Percentiles rank a stretch among this genome's conserved stretches.
These are phyloP conservation scores for Aspergillus bridgeri DNA, from an alignment of 495 filamentous ascomycete genomes.

Conservation along the genomic window DNA sequence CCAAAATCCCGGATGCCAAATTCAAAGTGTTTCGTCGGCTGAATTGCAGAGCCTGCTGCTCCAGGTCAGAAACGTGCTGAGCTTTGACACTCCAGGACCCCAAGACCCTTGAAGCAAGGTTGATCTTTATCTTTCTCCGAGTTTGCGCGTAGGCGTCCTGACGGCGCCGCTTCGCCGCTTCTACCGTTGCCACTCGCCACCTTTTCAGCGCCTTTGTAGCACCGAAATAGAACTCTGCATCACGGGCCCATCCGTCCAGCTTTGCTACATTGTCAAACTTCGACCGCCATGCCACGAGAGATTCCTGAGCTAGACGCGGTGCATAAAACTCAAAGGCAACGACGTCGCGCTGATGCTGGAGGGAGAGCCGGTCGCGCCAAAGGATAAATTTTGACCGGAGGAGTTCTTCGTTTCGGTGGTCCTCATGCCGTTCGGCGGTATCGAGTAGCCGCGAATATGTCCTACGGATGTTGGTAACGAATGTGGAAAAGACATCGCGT, in stretches of 20 bases:
- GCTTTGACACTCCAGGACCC: constrained; percentile 45
- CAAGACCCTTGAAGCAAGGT: constrained; percentile 47
- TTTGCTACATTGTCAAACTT: constrained; percentile 44
- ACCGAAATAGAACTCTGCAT: constrained; percentile 59
- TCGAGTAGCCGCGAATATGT: constrained; percentile 38
- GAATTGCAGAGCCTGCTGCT: constrained; percentile 42
- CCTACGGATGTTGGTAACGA: constrained; percentile 38
- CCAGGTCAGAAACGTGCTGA: constrained; percentile 34
- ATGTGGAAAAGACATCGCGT: constrained; percentile 39
- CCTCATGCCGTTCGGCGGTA: constrained; percentile 36
- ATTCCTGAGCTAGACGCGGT: constrained; percentile 46
- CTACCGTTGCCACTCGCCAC: constrained; percentile 52
- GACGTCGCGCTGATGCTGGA: constrained; percentile 45
- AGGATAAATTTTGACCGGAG: constrained; percentile 35
- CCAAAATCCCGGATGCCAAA: constrained; percentile 37
- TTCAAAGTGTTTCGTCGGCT: constrained; percentile 35
- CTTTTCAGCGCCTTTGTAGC: constrained; percentile 49
- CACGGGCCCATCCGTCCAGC: constrained; percentile 50
- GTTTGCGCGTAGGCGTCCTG: constrained; percentile 58
- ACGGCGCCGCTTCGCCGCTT: constrained; percentile 51
- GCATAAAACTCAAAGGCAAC: constrained; percentile 53
- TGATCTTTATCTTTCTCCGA: constrained; percentile 56
- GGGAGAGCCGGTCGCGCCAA: constrained; percentile 42
- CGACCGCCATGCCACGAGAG: constrained; percentile 46
- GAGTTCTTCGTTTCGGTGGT: constrained; percentile 29